Evolutionary conservation across 192 early-diverging fungal species (phyloP).

Genomic region (Backusella luteola): DNA sequence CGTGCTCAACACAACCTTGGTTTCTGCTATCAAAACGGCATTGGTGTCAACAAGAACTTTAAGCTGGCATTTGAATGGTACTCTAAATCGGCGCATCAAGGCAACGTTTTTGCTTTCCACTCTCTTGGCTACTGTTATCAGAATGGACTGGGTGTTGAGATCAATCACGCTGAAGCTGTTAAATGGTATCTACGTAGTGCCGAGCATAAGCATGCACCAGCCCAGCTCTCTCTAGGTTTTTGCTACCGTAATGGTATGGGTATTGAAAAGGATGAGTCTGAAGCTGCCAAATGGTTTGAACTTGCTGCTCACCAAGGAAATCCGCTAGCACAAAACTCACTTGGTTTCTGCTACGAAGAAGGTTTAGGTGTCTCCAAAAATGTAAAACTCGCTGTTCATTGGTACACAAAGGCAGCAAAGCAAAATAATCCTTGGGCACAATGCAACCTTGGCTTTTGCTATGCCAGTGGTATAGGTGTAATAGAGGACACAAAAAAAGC

Average conservation of each 20-base stretch:
- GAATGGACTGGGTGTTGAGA: slow-evolving; percentile 54
- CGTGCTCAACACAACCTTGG: slow-evolving; percentile 67
- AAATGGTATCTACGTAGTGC: slow-evolving; percentile 57
- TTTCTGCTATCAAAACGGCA: slow-evolving; percentile 86
- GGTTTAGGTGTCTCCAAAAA: slow-evolving; percentile 63
- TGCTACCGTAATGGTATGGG: slow-evolving; percentile 63
- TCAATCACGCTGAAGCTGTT: slow-evolving; percentile 51
- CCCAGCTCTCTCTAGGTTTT: slow-evolving; percentile 56
- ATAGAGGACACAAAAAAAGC: slow-evolving; percentile 50
- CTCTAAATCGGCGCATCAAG: slow-evolving; percentile 43
- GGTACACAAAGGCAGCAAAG: slow-evolving; percentile 66
- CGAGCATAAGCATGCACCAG: slow-evolving; percentile 54
- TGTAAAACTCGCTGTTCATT: slow-evolving; percentile 55
- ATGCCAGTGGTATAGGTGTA: slow-evolving; percentile 76
- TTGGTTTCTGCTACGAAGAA: slow-evolving; percentile 83
- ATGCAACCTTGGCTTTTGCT: slow-evolving; percentile 80
- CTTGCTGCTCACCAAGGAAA: slow-evolving; percentile 51
- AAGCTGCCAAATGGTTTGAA: slow-evolving; percentile 57
- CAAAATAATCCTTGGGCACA: slow-evolving; percentile 81
- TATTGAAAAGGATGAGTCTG: slow-evolving; percentile 42
- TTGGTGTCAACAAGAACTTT: slow-evolving; percentile 62
- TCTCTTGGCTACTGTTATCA: slow-evolving; percentile 60
- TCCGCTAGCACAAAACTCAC: slow-evolving; percentile 60
- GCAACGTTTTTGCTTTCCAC: slow-evolving; percentile 58
- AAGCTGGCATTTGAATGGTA: slow-evolving; percentile 54